Evolutionary conservation across 345 rosid species (phyloP), one percentile per base, ranked within the genome.

Genomic region (Populus alba): DNA sequence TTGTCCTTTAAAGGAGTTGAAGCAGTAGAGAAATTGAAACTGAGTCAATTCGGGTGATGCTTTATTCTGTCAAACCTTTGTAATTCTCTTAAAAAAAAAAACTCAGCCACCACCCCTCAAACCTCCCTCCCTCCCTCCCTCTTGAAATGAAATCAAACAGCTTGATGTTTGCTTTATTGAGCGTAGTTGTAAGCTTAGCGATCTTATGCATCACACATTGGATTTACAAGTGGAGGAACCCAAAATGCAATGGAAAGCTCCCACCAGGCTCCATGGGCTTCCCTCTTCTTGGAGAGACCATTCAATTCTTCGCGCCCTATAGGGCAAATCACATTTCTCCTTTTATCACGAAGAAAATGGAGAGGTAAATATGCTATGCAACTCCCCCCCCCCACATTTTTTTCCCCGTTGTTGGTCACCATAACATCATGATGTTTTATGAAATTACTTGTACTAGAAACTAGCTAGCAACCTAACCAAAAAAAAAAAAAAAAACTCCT

Each of bases 1-100:
- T 57, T 72, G 22, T 5, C 27, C 59, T 53, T 53, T 53, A 18
- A 53, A 53, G 23, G 59, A 67, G 68, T 4, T 11, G 20, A 29
- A 27, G 77, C 77, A 43, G 47, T 20, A 29, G 57, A 35, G 37
- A n/a, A 33, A 68, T 9, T 8, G 22, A 55, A 68, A 57, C 81
- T 77, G 84, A 79, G 84, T 81, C 79, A 66, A 82, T 80, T 69
- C 82, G 71, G 68, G 31, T 75, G 68, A 67, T 76, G 72, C 78
- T n/a, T 68, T 72, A 53, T 53, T 74, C 27, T 18, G 68, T 33
- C 2, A 25, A 66, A 66, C 6, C 59, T 6, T n/a, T n/a, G n/a
- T n/a, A n/a, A 53, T 68, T 53, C 51, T 15, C 20, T 57, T 49
- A 22, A n/a, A 25, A 33, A 4, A 33, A 33, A 33, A 33, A 51